phyloP scores from a whole-genome alignment of 2,329 filamentous ascomycete species.

The Arachnomyces sp. region DNA sequence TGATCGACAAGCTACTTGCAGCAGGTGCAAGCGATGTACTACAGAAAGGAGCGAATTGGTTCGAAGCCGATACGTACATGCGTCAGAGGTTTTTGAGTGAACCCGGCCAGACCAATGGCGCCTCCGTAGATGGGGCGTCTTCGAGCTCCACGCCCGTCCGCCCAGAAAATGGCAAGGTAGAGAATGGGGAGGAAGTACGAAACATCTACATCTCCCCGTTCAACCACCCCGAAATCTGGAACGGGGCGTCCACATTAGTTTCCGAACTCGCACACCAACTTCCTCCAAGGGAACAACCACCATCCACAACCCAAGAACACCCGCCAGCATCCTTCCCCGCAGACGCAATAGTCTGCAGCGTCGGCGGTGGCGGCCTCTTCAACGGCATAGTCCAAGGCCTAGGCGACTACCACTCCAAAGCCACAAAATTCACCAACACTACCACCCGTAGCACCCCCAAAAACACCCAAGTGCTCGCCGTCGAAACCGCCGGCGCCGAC shows the following conservation, averaged over 20 bases:
- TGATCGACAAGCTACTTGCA: conserved; percentile 58
- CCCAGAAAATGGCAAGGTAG: background rate
- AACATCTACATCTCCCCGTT: conserved; percentile 32
- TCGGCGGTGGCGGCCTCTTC: conserved; percentile 70
- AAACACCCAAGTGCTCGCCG: conserved; percentile 48
- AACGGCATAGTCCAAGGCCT: conserved; percentile 64
- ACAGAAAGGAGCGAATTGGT: conserved; percentile 58
- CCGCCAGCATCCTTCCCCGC: conserved; percentile 32
- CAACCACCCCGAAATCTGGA: conserved; percentile 31
- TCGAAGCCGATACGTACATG: conserved; percentile 59
- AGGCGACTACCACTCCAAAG: conserved; percentile 11
- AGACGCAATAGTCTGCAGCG: conserved; percentile 65
- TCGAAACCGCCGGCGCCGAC: conserved; percentile 66
- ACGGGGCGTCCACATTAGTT: conserved; percentile 27
- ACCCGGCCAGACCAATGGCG: conserved; percentile 3
- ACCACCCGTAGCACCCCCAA: conserved; percentile 15
- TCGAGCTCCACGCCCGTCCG: too few species aligned
- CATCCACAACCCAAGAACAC: too few species aligned
- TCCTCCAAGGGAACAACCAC: conserved; percentile 13
- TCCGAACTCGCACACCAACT: conserved; percentile 29
- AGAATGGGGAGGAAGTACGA: conserved; percentile 3
- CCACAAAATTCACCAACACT: conserved; percentile 1
- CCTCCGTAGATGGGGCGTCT: background rate
- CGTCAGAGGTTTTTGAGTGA: conserved; percentile 38
- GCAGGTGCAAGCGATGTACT: conserved; percentile 58